Evolutionary conservation across 1,139 yeast genomes (phyloP).

Genomic region (Tardiomyces digboiensis): DNA sequence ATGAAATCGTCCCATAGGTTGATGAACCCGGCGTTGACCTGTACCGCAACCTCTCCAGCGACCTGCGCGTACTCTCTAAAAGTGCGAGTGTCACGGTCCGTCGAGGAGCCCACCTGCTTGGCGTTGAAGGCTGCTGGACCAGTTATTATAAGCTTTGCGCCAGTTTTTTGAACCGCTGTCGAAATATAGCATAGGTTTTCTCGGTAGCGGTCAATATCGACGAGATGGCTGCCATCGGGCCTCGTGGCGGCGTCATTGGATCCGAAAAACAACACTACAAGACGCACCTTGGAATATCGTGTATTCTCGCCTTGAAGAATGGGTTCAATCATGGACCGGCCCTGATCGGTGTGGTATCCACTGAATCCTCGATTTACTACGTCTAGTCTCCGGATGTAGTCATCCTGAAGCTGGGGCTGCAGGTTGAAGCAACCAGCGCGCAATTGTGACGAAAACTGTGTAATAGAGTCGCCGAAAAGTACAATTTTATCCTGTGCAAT

Average conservation of each 20-base stretch:
- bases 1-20: conserved; percentile 41
- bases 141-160: conserved; percentile 42
- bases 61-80: conserved; percentile 39
- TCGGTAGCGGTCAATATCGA: conserved; percentile 38
- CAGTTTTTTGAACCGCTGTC: conserved; percentile 28
- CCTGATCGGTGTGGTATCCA: conserved; percentile 45
- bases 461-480: conserved; percentile 59
- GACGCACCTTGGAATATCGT: conserved; percentile 18
- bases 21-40: conserved; percentile 40
- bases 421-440: conserved; percentile 30
- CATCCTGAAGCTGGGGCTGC: conserved; percentile 36
- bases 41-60: conserved; percentile 36
- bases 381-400: conserved; percentile 41
- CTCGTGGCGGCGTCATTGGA: conserved; percentile 55
- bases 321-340: conserved; percentile 2
- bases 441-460: conserved; percentile 35
- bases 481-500: conserved; percentile 30
- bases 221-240: conserved; percentile 39
- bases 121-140: conserved; percentile 57
- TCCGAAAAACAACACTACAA: conserved; percentile 61
- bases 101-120: conserved; percentile 19
- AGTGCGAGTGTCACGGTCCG: conserved; percentile 33
- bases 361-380: conserved; percentile 48
- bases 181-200: conserved; percentile 39
- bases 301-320: conserved; percentile 4